These are phyloP conservation scores for Diaporthe ampelina DNA, from an alignment of 2,329 filamentous ascomycete genomes.

Conservation along the genomic window DNA sequence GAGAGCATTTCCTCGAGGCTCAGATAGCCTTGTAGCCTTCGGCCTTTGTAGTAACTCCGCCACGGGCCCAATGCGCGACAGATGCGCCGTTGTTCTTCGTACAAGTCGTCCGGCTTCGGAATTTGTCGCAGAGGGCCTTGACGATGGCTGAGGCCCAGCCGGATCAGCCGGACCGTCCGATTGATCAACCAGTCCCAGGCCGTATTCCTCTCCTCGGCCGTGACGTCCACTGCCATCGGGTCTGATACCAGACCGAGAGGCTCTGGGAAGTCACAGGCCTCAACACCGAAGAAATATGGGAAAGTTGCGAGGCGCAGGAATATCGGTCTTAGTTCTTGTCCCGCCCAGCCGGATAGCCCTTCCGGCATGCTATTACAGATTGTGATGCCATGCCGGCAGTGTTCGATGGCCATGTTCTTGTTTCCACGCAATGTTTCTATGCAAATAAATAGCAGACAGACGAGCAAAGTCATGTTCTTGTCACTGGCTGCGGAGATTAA, in stretches of 20 bases:
- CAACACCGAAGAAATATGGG: slow-evolving; percentile 49
- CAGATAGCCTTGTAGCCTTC: neutral
- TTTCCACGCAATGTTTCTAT: slow-evolving; percentile 64
- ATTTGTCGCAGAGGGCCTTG: slow-evolving; percentile 7
- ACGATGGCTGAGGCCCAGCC: slow-evolving; percentile 33
- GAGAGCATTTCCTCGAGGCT: neutral
- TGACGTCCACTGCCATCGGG: neutral
- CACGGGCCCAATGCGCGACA: slow-evolving; percentile 1
- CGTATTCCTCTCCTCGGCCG: neutral
- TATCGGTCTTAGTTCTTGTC: slow-evolving; percentile 58
- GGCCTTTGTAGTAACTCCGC: neutral
- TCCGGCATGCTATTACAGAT: slow-evolving; percentile 42
- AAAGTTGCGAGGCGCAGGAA: slow-evolving; percentile 59
- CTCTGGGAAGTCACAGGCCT: slow-evolving; percentile 34
- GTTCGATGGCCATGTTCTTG: slow-evolving; percentile 53
- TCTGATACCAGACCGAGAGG: slow-evolving; percentile 25
- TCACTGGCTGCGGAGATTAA: slow-evolving; percentile 54
- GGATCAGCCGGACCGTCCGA: slow-evolving; percentile 39
- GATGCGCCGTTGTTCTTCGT: slow-evolving; percentile 25
- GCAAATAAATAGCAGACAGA: slow-evolving; percentile 64
- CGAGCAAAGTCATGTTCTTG: slow-evolving; percentile 56
- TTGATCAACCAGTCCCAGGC: slow-evolving; percentile 37
- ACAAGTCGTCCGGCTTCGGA: slow-evolving; percentile 28
- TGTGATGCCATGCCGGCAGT: slow-evolving; percentile 48
- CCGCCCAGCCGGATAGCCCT: slow-evolving; percentile 43